Conservation (phyloP, 2,329 filamentous ascomycete species). For the Fusarium staphyleae region DNA sequence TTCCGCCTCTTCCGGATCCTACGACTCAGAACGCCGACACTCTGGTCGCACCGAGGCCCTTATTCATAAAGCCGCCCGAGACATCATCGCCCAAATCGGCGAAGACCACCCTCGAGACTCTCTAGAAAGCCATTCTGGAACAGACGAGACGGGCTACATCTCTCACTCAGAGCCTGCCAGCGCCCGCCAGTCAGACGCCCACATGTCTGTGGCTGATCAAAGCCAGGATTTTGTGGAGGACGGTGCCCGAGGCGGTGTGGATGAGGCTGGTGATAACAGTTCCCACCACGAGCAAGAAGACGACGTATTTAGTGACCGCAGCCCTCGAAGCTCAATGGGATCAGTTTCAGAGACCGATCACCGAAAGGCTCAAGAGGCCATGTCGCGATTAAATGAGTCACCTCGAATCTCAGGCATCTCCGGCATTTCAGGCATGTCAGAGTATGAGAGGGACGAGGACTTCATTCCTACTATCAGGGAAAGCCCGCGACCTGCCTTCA, state of each 20-base stretch:
- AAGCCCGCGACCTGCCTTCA: constrained; percentile 69
- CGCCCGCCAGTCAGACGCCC: constrained; percentile 36
- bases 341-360: constrained; percentile 54
- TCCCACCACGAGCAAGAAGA: constrained; percentile 61
- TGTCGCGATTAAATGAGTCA: constrained; percentile 45
- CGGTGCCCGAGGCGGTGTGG: constrained; percentile 27
- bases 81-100: constrained; percentile 58
- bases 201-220: constrained; percentile 32
- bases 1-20: constrained; percentile 33
- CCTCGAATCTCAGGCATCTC: constrained; percentile 60
- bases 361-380: constrained; percentile 44
- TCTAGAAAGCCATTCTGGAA: constrained; percentile 33
- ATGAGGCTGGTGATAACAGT: constrained; percentile 52
- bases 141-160: constrained; percentile 35
- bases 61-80: constrained; percentile 60
- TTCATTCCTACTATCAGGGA: constrained; percentile 64
- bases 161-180: constrained; percentile 39
- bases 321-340: constrained; percentile 62
- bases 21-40: constrained; percentile 45
- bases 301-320: constrained; percentile 66
- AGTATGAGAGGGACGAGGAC: constrained; percentile 54
- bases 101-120: constrained; percentile 42
- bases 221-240: constrained; percentile 30
- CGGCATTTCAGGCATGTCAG: constrained; percentile 60
- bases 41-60: constrained; percentile 58